Evolutionary conservation across 495 filamentous ascomycete genomes (phyloP), one percentile per base, ranked within the genome.

Genomic region (Chlorociboria aeruginascens): DNA sequence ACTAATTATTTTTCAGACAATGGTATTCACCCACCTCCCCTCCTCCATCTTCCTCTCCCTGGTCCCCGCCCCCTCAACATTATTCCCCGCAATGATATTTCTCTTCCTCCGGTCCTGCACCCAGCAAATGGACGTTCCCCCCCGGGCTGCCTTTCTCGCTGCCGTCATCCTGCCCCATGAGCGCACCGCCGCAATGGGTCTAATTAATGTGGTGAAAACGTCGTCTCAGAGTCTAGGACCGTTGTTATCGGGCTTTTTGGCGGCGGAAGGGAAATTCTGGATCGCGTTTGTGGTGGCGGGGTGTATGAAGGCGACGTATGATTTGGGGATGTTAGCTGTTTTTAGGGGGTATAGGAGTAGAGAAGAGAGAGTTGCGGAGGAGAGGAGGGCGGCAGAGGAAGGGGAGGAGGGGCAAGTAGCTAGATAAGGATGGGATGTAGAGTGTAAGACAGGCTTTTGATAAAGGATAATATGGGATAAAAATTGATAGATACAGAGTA

Each of bases 21-120:
- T 94, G 86, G 84, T 90, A 29, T 87, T 86, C 55, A 88, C 86
- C 1, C 86, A 92, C 56, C 72, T 86, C 6, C 86, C 86, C 0
- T 86, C 83, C 1, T 74, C 85, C 7, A 66, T 88, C 39, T 81
- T 82, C 48, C 75, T 92, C 1, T 66, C 79, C 9, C 56, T 89
- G 28, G 81, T 93, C 44, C 78, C 83, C 0, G 53, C 84, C 12
- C 77, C 82, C 1, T 59, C 61, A 29, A 65, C 62, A 25, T 64
- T 81, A 11, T 69, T 68, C 25, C 49, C 84, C 16, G 68, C 79
- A 3, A 68, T 82, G 38, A 70, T 67, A 3, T 76, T 89, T 37
- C 66, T 89, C 11, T 64, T 87, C 29, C 65, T 90, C n/a, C 75
- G 87, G 9, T 73, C 83, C 0, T 77, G 76, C 34, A 69, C 79